phyloP scores from a whole-genome alignment of 176 grass and related monocot species.

The Oryza nivara region DNA sequence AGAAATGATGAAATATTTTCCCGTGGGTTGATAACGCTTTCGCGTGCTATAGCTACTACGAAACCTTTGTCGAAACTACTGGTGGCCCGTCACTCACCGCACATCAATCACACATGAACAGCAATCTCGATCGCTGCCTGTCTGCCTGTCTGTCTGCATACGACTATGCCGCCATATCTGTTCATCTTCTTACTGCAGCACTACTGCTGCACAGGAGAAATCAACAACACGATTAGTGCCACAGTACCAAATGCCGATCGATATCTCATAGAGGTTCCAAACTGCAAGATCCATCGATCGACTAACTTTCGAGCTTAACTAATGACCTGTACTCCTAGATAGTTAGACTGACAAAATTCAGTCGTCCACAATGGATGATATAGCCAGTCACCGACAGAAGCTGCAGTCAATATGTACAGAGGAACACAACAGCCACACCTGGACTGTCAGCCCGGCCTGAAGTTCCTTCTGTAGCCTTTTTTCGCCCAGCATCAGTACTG shows the following conservation, averaged over 20 bases:
- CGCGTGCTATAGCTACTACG: too few species aligned
- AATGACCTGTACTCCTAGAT: too few species aligned
- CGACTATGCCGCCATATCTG: neutral
- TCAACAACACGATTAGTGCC: neutral
- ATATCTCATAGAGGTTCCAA: neutral
- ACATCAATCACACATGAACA: neutral
- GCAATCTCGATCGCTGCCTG: neutral
- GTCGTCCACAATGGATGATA: neutral
- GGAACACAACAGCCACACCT: constrained; percentile 6
- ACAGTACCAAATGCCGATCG: neutral
- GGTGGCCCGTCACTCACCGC: neutral
- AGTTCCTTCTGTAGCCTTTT: neutral
- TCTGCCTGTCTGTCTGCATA: neutral
- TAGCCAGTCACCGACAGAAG: constrained; percentile 18
- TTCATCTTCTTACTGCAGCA: neutral
- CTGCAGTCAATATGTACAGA: constrained; percentile 41
- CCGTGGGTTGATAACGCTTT: too few species aligned
- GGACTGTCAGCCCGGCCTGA: constrained; percentile 22
- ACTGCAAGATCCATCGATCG: neutral
- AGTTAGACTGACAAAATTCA: neutral
- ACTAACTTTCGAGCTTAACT: neutral
- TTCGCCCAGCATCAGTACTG: constrained; percentile 16
- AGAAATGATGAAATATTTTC: too few species aligned
- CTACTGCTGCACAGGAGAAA: neutral
- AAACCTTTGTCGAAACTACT: too few species aligned